Percentiles rank a stretch among this genome's conserved stretches.
These are phyloP conservation scores for Dactylonectria macrodidyma DNA, from an alignment of 2,329 filamentous ascomycete genomes.

Conservation along the genomic window DNA sequence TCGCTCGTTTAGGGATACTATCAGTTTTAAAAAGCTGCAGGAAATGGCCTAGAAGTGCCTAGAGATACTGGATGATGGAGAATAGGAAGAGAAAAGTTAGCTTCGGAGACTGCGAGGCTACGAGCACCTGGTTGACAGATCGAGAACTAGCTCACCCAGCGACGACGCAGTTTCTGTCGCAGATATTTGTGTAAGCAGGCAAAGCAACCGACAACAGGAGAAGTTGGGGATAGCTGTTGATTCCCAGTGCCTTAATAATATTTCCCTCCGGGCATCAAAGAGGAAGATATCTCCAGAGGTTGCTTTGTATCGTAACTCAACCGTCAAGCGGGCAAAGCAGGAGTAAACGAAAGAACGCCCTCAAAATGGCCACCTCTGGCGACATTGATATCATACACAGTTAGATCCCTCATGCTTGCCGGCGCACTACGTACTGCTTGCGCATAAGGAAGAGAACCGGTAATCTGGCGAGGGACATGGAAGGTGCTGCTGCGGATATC, in stretches of 20 bases:
- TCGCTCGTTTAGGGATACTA: conserved; percentile 3
- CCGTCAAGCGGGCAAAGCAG: too few species aligned
- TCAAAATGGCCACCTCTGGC: too few species aligned
- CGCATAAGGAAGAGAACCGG: too few species aligned
- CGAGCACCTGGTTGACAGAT: neutral
- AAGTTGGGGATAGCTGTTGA: neutral
- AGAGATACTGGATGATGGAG: conserved; percentile 2
- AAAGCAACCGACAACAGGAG: neutral
- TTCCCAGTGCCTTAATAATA: conserved; percentile 15
- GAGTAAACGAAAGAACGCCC: too few species aligned
- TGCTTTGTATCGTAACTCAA: too few species aligned
- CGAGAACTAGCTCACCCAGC: conserved; percentile 10
- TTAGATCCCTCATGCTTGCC: too few species aligned
- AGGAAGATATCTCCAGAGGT: conserved; percentile 9
- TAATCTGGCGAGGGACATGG: too few species aligned
- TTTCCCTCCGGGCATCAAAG: conserved; percentile 11
- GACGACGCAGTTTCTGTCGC: conserved; percentile 19
- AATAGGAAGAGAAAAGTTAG: conserved; percentile 10
- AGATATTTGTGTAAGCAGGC: conserved; percentile 13
- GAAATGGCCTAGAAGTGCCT: neutral
- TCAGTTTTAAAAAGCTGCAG: neutral
- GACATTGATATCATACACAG: too few species aligned
- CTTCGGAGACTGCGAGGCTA: neutral
- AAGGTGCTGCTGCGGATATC: too few species aligned
- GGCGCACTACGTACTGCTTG: too few species aligned